Evolutionary conservation across 805 yeast species (phyloP).

Genomic region (Hanseniaspora clermontiae): DNA sequence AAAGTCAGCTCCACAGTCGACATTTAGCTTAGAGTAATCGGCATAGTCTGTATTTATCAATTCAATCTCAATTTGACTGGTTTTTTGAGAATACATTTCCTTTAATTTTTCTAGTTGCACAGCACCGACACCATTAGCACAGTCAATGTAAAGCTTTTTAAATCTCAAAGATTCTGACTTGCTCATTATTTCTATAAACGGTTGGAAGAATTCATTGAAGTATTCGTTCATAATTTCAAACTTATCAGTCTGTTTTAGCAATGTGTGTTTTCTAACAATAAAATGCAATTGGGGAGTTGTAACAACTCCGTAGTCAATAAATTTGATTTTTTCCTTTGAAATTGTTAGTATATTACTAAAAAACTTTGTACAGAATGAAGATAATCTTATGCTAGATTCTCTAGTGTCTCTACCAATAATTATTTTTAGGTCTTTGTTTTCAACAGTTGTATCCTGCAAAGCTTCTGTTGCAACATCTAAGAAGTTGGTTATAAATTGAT

Average conservation of each 20-base stretch:
- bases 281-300: slow-evolving; percentile 95
- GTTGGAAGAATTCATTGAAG: slow-evolving; percentile 44
- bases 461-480: slow-evolving; percentile 3
- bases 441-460: slow-evolving; percentile 29
- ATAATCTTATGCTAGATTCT: slow-evolving; percentile 51
- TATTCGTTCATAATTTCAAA: slow-evolving; percentile 30
- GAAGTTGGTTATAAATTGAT: slow-evolving; percentile 1
- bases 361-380: slow-evolving; percentile 20
- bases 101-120: slow-evolving; percentile 48
- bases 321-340: slow-evolving; percentile 36
- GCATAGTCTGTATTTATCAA: slow-evolving; percentile 42
- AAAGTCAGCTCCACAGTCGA: slow-evolving; percentile 85
- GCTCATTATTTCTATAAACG: slow-evolving; percentile 14
- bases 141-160: slow-evolving; percentile 52
- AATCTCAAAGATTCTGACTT: slow-evolving; percentile 17
- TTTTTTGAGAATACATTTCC: slow-evolving; percentile 26
- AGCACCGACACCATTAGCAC: slow-evolving; percentile 97
- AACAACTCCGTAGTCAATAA: slow-evolving; percentile 48
- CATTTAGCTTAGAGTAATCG: slow-evolving; percentile 51
- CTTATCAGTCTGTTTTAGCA: slow-evolving; percentile 16
- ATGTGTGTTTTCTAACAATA: slow-evolving; percentile 29
- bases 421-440: slow-evolving; percentile 31
- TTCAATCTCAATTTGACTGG: slow-evolving; percentile 30
- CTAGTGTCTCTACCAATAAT: slow-evolving; percentile 81
- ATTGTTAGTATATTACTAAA: slow-evolving; percentile 52